These are phyloP conservation scores for Botrytis squamosa DNA, from an alignment of 2,329 filamentous ascomycete species.

Conservation along the genomic window DNA sequence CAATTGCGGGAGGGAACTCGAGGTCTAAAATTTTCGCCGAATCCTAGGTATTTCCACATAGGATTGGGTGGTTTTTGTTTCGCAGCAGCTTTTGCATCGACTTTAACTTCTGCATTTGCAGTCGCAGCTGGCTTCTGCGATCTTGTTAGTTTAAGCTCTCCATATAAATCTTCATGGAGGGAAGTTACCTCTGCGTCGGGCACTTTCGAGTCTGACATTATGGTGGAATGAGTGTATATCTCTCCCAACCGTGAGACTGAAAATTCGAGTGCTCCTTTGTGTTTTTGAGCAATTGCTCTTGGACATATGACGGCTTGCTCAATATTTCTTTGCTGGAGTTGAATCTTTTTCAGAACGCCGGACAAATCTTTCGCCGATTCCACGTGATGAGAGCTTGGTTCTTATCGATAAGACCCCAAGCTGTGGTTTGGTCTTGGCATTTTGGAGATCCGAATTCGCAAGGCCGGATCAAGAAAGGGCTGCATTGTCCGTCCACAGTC, in stretches of 20 bases:
- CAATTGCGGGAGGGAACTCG: conserved; percentile 94
- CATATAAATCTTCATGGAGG: not conserved
- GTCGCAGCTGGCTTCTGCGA: conserved; percentile 38
- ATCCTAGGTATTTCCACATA: conserved; percentile 74
- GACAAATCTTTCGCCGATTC: conserved; percentile 14
- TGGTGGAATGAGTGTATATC: not conserved
- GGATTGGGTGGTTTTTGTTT: conserved; percentile 60
- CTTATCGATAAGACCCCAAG: conserved; percentile 19
- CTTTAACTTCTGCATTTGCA: conserved; percentile 38
- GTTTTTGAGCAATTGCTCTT: conserved; percentile 10
- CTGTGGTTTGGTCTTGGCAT: not conserved
- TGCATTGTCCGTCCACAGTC: not conserved
- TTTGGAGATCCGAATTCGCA: conserved; percentile 1
- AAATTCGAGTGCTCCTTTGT: not conserved
- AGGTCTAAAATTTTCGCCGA: conserved; percentile 73
- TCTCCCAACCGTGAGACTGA: not conserved
- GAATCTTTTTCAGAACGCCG: conserved; percentile 13
- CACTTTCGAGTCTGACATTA: conserved; percentile 20
- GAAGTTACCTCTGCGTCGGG: conserved; percentile 28
- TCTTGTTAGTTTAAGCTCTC: conserved; percentile 15
- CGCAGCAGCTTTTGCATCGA: conserved; percentile 43
- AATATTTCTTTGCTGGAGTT: conserved; percentile 9
- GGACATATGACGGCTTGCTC: not conserved
- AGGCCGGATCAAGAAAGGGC: not conserved
- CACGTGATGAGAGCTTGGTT: not conserved